Conservation (phyloP, 1,139 yeast species). For the Pichia sp. region DNA sequence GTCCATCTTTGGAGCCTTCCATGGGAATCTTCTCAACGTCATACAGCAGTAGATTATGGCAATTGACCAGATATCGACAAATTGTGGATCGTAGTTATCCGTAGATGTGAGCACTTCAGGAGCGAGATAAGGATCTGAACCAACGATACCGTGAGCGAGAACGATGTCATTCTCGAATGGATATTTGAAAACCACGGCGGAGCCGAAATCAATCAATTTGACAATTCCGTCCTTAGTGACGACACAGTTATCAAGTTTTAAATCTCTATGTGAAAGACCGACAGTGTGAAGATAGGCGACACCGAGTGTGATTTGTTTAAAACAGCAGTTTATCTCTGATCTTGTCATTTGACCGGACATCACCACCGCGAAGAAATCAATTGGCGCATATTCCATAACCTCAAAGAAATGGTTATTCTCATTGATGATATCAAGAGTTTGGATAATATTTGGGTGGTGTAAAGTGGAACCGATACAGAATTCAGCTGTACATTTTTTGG, state of each 20-base stretch:
- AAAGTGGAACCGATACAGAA: constrained; percentile 91
- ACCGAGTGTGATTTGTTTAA: constrained; percentile 79
- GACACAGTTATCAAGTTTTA: constrained; percentile 91
- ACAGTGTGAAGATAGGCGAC: constrained; percentile 77
- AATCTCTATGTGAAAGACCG: constrained; percentile 89
- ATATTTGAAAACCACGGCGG: constrained; percentile 87
- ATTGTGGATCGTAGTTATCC: constrained; percentile 79
- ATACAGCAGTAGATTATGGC: constrained; percentile 93
- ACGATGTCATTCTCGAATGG: constrained; percentile 79
- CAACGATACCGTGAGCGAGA: constrained; percentile 85
- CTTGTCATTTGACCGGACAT: constrained; percentile 91
- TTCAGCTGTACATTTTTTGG: constrained; percentile 91
- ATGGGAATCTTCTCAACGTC: constrained; percentile 90
- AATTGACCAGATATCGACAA: constrained; percentile 92
- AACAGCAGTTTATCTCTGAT: constrained; percentile 83
- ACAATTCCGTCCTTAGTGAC: constrained; percentile 80
- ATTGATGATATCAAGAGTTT: constrained; percentile 84
- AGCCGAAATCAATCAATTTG: constrained; percentile 88
- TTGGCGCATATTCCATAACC: constrained; percentile 94
- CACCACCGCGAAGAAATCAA: constrained; percentile 87
- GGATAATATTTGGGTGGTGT: constrained; percentile 84
- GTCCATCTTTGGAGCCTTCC: constrained; percentile 89
- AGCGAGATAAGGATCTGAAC: constrained; percentile 90
- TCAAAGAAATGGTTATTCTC: constrained; percentile 84
- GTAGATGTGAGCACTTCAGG: constrained; percentile 85